Evolutionary conservation across 768 basidiomycete genomes (phyloP), one percentile per base, ranked within the genome.

Genomic region (Pulveroboletus sp.): DNA sequence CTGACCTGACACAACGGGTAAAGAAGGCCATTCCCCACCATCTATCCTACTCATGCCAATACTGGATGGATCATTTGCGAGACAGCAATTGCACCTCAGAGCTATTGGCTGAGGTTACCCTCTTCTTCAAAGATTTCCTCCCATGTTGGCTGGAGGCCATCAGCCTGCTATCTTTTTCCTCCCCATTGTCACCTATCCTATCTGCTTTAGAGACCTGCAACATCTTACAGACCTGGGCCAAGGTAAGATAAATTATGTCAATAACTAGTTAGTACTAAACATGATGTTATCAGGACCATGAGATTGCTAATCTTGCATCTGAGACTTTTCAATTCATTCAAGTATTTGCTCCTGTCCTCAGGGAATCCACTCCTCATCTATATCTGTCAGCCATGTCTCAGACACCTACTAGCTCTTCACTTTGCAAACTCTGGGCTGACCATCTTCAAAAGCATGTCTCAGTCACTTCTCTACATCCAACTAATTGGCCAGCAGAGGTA

Each of bases 91-190:
- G 20, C 44, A 32, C 39, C 25, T 43, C 29, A 25, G 31, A 23
- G 10, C 24, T 52, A 39, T 17, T 47, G 34, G 5, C 17, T 36
- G 40, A 51, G 2, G 29, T 51, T 2, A 45, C 50, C 3, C 13
- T 19, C 19, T 55, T 46, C 34, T 51, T 50, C 40, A 51, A 44
- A 24, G 14, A 34, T 9, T 44, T n/a, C 23, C 43, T 44, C 11
- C 38, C 49, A 32, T 50, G 29, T 39, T 51, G 37, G 45, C 41
- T 44, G 6, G 43, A 44, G 36, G 34, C 43, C 17, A 36, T 44
- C 34, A 44, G 43, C 23, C 43, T 44, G 8, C 40, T 29, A 21
- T 35, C n/a, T 25, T n/a, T 12, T 24, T 44, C 23, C n/a, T 36
- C 23, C 5, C 48, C 43, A 20, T 13, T 10, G 10, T 32, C 31